Base-by-base conservation (phyloP, 768 basidiomycete genomes). In the Pleurotus djamor region DNA sequence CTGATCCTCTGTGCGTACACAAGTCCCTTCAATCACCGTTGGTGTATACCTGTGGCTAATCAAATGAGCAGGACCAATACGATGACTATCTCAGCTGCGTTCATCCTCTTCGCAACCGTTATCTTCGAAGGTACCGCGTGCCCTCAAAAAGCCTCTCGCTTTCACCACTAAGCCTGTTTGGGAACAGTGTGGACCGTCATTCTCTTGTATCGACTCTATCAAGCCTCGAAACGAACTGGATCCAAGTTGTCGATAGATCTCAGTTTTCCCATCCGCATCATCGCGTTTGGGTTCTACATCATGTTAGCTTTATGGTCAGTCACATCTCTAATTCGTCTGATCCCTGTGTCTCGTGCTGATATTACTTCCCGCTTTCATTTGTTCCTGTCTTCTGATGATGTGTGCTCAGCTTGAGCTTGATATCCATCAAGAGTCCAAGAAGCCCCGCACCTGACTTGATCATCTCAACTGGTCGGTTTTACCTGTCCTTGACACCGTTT, bases 401-500 rank as follows among this genome's bases (percentile, higher is more conserved):
- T 47, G 10, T 57, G 21, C 37, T 43, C 56, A 81, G 80, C 58
- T 63, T 82, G 54, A 80, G 79, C 59, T 66, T 83, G 9, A 57
- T 83, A 12, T 80, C 81, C 1, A 68, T 80, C n/a, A 68, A 64
- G 17, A 70, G 77, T 8, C 79, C 79, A 0, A 67, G 74, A 28
- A 80, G 74, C 60, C 79, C 80, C 12, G 71, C 75, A 2, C 79
- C 80, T 7, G 81, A 83, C 62, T 63, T 83, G 43, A 74, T 77
- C 13, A 77, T 82, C 61, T 76, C 80, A 21, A 72, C 71, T 35
- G 79, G 80, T 81, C 62, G 33, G 74, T 57, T 16, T 10, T 34
- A 13, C 16, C 16, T 45, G n/a, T 14, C 8, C 16, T 62, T 35
- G 3, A 48, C 34, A 32, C 17, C 28, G 16, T 16, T 28, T 28